Percentiles rank a stretch among this genome's conserved stretches.
Conservation (phyloP, 495 filamentous ascomycete species). For the Sporormia fimetaria region DNA sequence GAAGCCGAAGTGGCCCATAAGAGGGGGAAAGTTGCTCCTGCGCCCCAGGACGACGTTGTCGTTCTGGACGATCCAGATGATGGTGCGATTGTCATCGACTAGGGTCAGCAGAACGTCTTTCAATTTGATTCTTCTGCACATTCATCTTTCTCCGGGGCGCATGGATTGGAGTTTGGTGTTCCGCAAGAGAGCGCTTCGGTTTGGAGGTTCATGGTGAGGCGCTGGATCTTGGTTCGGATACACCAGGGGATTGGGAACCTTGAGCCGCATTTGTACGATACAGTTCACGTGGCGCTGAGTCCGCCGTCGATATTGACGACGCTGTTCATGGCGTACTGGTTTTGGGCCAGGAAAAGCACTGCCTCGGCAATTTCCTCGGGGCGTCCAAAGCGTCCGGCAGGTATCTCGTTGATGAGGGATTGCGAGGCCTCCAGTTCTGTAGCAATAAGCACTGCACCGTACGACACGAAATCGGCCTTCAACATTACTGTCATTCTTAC, state of each 20-base stretch:
- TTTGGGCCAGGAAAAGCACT: slow-evolving; percentile 63
- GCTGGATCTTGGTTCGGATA: too few relatives aligned
- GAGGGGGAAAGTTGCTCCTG: slow-evolving; percentile 32
- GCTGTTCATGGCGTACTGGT: slow-evolving; percentile 73
- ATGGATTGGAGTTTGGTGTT: neutral
- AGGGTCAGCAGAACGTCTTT: too few relatives aligned
- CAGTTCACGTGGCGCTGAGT: slow-evolving; percentile 43
- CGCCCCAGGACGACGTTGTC: slow-evolving; percentile 33
- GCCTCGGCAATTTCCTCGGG: slow-evolving; percentile 68
- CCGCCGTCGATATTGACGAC: slow-evolving; percentile 80
- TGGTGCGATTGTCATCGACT: slow-evolving; percentile 67
- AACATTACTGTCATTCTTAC: too few relatives aligned
- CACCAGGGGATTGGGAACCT: neutral
- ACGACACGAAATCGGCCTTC: too few relatives aligned
- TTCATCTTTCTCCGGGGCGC: neutral
- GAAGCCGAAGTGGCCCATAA: slow-evolving; percentile 38
- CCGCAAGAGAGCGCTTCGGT: too few relatives aligned
- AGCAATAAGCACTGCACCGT: too few relatives aligned
- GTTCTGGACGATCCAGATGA: slow-evolving; percentile 47
- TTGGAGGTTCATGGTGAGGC: too few relatives aligned
- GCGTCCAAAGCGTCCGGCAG: slow-evolving; percentile 57
- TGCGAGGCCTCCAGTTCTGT: slow-evolving; percentile 5
- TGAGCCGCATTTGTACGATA: neutral
- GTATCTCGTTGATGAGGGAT: slow-evolving; percentile 38
- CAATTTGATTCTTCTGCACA: too few relatives aligned